These are phyloP conservation scores for Myxozyma vanderwaltii DNA, from an alignment of 805 yeast genomes.

Conservation along the genomic window DNA sequence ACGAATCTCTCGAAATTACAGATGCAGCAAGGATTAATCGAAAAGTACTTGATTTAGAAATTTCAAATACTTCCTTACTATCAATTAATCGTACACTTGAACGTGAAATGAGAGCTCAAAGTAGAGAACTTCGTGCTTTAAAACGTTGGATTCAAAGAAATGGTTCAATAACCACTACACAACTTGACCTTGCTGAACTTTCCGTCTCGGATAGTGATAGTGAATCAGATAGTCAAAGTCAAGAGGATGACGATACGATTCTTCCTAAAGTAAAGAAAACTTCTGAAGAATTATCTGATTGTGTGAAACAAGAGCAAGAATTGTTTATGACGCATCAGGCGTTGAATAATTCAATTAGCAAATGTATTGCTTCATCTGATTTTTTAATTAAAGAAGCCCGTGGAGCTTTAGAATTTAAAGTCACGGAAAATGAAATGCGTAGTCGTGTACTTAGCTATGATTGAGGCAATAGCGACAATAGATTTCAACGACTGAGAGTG, in stretches of 20 bases:
- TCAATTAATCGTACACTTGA: constrained; percentile 39
- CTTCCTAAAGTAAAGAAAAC: not conserved
- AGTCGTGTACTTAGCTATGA: constrained; percentile 23
- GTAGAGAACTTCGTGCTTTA: constrained; percentile 33
- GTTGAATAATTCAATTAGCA: constrained; percentile 16
- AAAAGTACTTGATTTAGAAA: constrained; percentile 40
- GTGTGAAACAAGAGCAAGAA: constrained; percentile 13
- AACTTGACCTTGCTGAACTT: not conserved
- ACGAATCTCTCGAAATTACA: not conserved
- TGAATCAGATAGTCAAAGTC: constrained; percentile 9
- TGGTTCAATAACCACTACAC: not conserved
- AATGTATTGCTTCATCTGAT: constrained; percentile 23
- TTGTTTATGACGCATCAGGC: constrained; percentile 7
- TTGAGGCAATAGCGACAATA: constrained; percentile 3
- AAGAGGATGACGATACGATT: constrained; percentile 16
- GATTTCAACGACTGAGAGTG: not conserved
- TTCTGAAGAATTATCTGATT: not conserved
- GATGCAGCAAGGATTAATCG: constrained; percentile 32
- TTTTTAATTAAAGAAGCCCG: constrained; percentile 17
- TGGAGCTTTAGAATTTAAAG: constrained; percentile 3
- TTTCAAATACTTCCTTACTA: constrained; percentile 39
- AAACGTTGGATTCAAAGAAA: constrained; percentile 21
- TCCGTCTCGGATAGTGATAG: constrained; percentile 11
- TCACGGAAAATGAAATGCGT: constrained; percentile 14
- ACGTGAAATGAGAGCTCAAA: constrained; percentile 34